Evolutionary conservation across 208 protist species (phyloP).

Genomic region (Trypanosoma avium): DNA sequence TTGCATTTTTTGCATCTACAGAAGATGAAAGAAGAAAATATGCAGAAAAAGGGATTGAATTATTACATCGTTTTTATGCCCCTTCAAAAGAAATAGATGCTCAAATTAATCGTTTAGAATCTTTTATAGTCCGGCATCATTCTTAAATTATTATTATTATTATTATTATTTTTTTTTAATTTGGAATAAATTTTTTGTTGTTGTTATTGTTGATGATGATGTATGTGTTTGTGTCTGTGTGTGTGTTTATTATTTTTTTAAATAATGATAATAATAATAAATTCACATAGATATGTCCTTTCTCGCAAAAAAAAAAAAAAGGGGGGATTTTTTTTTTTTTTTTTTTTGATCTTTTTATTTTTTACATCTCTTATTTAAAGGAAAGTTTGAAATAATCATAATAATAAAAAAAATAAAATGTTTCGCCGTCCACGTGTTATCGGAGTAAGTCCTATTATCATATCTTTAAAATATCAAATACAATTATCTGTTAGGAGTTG

Average conservation of each 20-base stretch:
- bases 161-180: not conserved
- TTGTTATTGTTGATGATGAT: slow-evolving; percentile 11
- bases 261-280: no score
- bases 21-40: slow-evolving; percentile 41
- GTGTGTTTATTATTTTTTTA: slow-evolving; percentile 14
- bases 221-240: not conserved
- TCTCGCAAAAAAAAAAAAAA: no score
- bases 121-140: slow-evolving; percentile 13
- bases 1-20: slow-evolving; percentile 49
- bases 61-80: slow-evolving; percentile 70
- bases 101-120: slow-evolving; percentile 51
- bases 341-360: no score
- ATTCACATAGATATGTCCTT: no score
- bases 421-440: slow-evolving; percentile 2
- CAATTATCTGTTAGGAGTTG: slow-evolving; percentile 15
- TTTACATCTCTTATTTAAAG: no score
- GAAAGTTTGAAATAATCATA: no score
- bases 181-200: slow-evolving; percentile 6
- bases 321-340: slow-evolving; percentile 29
- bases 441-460: not conserved
- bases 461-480: not conserved
- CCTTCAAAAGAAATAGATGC: slow-evolving; percentile 52
- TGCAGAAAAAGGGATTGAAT: slow-evolving; percentile 54
- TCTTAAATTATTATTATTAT: not conserved
- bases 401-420: no score